phyloP scores from a whole-genome alignment of 345 rosid species.

The Lumnitzera littorea region DNA sequence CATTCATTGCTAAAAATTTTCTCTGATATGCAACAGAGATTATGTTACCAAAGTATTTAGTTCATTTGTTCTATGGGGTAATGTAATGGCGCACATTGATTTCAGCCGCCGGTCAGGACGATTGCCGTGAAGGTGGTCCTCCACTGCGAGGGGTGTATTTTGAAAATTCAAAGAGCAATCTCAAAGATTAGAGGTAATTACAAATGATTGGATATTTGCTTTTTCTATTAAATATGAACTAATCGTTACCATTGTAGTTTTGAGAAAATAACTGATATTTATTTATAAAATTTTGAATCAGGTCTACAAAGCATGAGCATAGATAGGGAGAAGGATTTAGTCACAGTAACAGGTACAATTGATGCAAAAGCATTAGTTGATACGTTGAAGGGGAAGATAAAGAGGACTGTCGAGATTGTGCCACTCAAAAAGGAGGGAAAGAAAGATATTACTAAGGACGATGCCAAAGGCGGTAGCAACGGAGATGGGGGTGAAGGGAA shows the following conservation, averaged over 20 bases:
- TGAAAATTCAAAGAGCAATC: conserved; percentile 26
- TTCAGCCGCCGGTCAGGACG: conserved; percentile 31
- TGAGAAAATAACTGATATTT: not conserved
- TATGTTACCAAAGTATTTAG: not conserved
- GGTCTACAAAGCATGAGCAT: conserved; percentile 26
- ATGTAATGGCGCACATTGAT: not conserved
- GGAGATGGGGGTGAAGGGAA: conserved; percentile 17
- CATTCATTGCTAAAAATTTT: not conserved
- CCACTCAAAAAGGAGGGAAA: conserved; percentile 28
- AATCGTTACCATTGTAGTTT: not conserved
- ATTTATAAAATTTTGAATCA: not conserved
- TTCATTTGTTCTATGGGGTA: no score
- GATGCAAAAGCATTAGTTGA: conserved; percentile 30
- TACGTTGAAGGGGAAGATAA: conserved; percentile 23
- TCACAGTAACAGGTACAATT: conserved; percentile 39
- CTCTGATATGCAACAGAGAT: not conserved
- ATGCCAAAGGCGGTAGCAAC: not conserved
- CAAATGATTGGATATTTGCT: not conserved
- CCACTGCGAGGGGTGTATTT: conserved; percentile 37
- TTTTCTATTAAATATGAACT: not conserved
- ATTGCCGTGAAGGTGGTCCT: conserved; percentile 30
- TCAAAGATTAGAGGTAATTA: conserved; percentile 24
- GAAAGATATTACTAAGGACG: not conserved
- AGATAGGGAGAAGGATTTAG: conserved; percentile 32
- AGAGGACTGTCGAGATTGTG: conserved; percentile 30